phyloP scores from a whole-genome alignment of 2,329 filamentous ascomycete species.

The Eurotiales sp. region DNA sequence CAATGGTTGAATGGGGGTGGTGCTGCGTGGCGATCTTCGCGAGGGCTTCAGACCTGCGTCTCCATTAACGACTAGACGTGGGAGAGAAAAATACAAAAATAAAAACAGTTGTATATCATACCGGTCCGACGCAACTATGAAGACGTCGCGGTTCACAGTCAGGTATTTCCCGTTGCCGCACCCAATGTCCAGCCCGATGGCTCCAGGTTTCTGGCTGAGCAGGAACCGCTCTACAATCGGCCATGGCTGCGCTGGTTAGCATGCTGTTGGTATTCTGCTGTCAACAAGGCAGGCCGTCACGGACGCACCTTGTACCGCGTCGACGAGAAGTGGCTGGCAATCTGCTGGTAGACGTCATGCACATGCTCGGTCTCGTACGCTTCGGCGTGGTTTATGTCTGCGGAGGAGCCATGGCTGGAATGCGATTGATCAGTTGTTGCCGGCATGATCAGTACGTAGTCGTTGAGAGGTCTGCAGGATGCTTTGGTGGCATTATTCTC shows the following conservation, averaged over 20 bases:
- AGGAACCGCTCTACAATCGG: constrained; percentile 83
- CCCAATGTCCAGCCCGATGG: constrained; percentile 83
- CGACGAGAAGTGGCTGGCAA: constrained; percentile 47
- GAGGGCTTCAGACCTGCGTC: constrained; percentile 54
- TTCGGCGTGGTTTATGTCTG: constrained; percentile 18
- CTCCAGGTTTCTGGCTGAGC: constrained; percentile 59
- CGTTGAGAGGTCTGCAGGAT: neutral
- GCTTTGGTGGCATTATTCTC: too few relatives aligned
- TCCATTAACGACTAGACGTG: neutral
- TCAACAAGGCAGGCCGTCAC: neutral
- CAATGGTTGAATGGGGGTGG: constrained; percentile 62
- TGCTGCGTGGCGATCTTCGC: constrained; percentile 55
- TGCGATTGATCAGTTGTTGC: neutral
- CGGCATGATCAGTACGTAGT: too few relatives aligned
- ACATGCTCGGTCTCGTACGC: constrained; percentile 82
- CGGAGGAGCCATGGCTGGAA: too few relatives aligned
- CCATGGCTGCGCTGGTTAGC: constrained; percentile 78
- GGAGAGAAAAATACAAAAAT: neutral
- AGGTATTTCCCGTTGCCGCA: constrained; percentile 98
- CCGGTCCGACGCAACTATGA: constrained; percentile 81
- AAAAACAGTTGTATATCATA: constrained; percentile 47
- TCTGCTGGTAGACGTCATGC: constrained; percentile 75
- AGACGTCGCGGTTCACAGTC: constrained; percentile 69
- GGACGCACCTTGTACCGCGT: constrained; percentile 60
- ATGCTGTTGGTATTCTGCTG: constrained; percentile 9